phyloP scores from a whole-genome alignment of 106 monocot genomes.

The Allium fistulosum region DNA sequence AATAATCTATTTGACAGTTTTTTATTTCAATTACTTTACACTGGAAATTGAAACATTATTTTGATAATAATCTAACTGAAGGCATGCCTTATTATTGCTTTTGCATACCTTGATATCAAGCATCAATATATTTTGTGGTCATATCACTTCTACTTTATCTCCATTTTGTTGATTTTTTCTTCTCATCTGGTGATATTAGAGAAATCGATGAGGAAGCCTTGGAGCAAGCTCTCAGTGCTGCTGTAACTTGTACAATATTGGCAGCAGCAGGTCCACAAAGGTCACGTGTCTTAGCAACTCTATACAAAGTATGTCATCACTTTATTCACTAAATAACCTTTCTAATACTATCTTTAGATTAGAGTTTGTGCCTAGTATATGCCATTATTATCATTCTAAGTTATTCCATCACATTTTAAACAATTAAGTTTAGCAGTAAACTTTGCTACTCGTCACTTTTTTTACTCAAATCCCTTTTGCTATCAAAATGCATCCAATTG shows the following conservation, averaged over 20 bases:
- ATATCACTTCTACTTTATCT: background rate
- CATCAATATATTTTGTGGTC: background rate
- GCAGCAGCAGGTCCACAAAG: slow-evolving; percentile 98
- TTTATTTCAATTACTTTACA: background rate
- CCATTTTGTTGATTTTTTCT: background rate
- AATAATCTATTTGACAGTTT: background rate
- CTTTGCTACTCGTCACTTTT: background rate
- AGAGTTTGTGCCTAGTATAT: background rate
- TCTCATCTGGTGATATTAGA: slow-evolving; percentile 23
- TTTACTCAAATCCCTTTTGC: background rate
- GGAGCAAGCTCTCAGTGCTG: slow-evolving; percentile 91
- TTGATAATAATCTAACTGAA: background rate
- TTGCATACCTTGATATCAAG: background rate
- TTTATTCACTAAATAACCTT: background rate
- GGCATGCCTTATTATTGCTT: background rate
- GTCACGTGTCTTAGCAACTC: slow-evolving; percentile 88
- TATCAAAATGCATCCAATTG: too few species aligned
- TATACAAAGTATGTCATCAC: slow-evolving; percentile 67
- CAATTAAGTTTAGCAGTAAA: background rate
- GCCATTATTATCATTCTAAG: too few species aligned
- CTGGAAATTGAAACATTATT: background rate
- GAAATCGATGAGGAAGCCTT: slow-evolving; percentile 91
- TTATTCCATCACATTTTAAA: background rate
- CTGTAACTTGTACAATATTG: slow-evolving; percentile 96
- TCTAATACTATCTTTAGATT: background rate